Percentiles rank a stretch among this genome's conserved stretches.
Conservation (phyloP, 2,329 filamentous ascomycete genomes). For the Phialocephala sp. region DNA sequence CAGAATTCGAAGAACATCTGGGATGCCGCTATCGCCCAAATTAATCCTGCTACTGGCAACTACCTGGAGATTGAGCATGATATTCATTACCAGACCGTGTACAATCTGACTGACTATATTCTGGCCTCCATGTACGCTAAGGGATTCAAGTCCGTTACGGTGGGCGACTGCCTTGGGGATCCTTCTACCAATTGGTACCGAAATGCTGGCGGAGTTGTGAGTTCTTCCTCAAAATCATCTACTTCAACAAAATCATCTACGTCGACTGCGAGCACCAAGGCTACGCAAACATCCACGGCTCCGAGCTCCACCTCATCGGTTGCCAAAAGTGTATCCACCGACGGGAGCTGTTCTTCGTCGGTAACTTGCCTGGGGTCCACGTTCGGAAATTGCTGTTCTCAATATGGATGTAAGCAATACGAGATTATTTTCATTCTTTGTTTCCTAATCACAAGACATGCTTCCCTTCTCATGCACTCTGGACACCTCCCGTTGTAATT, state of each 20-base stretch:
- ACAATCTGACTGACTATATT: constrained; percentile 46
- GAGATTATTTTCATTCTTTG: no score
- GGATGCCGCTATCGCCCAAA: constrained; percentile 31
- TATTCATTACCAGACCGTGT: constrained; percentile 46
- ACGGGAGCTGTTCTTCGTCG: constrained; percentile 27
- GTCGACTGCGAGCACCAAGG: background rate
- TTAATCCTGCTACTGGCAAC: constrained; percentile 30
- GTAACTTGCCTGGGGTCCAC: constrained; percentile 28
- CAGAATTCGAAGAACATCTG: constrained; percentile 53
- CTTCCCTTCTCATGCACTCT: no score
- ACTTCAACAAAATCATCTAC: constrained; percentile 8
- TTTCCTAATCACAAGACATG: no score
- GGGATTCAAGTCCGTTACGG: constrained; percentile 49
- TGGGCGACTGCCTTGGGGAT: constrained; percentile 55
- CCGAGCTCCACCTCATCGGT: constrained; percentile 3
- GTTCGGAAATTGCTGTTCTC: constrained; percentile 31
- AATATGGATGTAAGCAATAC: constrained; percentile 16
- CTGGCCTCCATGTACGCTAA: constrained; percentile 43
- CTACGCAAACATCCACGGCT: background rate
- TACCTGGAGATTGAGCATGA: constrained; percentile 58
- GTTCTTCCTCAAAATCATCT: background rate
- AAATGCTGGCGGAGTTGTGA: constrained; percentile 12
- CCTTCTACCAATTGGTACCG: constrained; percentile 51
- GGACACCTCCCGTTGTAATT: no score
- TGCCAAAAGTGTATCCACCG: constrained; percentile 20